A percentile compares a stretch with the other conserved stretches of the same genome.
phyloP scores from a whole-genome alignment of 2,329 filamentous ascomycete species.

The Exophiala alcalophila region DNA sequence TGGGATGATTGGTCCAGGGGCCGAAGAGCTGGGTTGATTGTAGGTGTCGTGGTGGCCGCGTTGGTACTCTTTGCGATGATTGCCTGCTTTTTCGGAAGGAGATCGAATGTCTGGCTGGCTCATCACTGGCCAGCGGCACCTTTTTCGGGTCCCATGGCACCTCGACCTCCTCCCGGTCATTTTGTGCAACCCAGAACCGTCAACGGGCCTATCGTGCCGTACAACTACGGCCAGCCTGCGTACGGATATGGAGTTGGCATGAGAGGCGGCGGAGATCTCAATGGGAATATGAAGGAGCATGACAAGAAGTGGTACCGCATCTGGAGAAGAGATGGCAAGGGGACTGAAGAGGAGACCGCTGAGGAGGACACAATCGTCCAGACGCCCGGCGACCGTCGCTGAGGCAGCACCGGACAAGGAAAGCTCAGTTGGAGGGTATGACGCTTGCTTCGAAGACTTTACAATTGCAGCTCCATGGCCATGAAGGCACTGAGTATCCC shows the following conservation, averaged over 20 bases:
- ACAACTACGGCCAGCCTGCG: slow-evolving; percentile 7
- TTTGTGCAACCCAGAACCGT: slow-evolving; percentile 17
- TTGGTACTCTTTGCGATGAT: slow-evolving; percentile 29
- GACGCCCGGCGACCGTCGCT: too few species aligned
- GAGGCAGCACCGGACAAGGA: too few species aligned
- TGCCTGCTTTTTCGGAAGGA: slow-evolving; percentile 19
- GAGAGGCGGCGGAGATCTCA: slow-evolving; percentile 7
- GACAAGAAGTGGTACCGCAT: slow-evolving; percentile 3
- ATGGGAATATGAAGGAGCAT: background rate
- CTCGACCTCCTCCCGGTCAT: background rate
- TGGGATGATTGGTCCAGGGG: slow-evolving; percentile 33
- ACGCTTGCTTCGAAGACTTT: too few species aligned
- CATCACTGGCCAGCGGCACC: slow-evolving; percentile 15
- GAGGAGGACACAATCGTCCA: too few species aligned
- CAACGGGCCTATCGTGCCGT: slow-evolving; percentile 18
- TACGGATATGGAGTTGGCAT: slow-evolving; percentile 9
- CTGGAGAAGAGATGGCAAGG: background rate
- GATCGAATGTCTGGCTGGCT: slow-evolving; percentile 26
- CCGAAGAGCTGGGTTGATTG: slow-evolving; percentile 33
- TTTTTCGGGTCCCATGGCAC: background rate
- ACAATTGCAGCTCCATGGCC: too few species aligned
- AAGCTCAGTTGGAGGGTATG: too few species aligned
- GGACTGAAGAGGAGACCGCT: too few species aligned
- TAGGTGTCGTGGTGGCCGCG: slow-evolving; percentile 29
- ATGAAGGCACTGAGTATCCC: too few species aligned